These are phyloP conservation scores for Cicer judaicum DNA, from an alignment of 306 rosid species.

Conservation along the genomic window DNA sequence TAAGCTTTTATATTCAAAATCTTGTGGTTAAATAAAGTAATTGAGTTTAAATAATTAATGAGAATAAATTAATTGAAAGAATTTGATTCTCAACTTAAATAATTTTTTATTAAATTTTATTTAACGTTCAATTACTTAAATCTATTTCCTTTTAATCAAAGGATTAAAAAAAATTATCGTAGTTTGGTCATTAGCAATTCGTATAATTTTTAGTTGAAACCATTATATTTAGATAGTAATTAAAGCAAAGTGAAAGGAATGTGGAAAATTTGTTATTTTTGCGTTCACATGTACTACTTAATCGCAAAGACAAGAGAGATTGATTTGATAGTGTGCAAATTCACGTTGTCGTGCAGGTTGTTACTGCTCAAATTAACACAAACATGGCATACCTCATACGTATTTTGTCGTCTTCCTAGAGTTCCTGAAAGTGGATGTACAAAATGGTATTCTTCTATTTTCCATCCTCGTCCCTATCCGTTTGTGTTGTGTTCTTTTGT, in stretches of 20 bases:
- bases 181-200: too few species aligned
- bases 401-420: slow-evolving; percentile 20
- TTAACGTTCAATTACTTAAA: too few species aligned
- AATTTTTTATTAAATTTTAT: too few species aligned
- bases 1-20: too few species aligned
- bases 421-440: slow-evolving; percentile 31
- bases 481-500: slow-evolving; percentile 26
- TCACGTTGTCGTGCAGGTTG: not conserved
- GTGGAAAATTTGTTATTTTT: not conserved
- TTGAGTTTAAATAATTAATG: too few species aligned
- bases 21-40: too few species aligned
- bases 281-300: not conserved
- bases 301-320: not conserved
- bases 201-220: too few species aligned
- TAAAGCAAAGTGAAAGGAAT: not conserved
- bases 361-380: not conserved
- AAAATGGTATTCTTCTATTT: slow-evolving; percentile 5
- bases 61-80: too few species aligned
- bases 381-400: not conserved
- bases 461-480: slow-evolving; percentile 21
- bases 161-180: too few species aligned
- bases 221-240: not conserved
- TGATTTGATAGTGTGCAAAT: not conserved
- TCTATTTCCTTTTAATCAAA: too few species aligned
- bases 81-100: too few species aligned